Base-by-base conservation (phyloP, 2,329 filamentous ascomycete species). In the Calonectria hongkongensis region DNA sequence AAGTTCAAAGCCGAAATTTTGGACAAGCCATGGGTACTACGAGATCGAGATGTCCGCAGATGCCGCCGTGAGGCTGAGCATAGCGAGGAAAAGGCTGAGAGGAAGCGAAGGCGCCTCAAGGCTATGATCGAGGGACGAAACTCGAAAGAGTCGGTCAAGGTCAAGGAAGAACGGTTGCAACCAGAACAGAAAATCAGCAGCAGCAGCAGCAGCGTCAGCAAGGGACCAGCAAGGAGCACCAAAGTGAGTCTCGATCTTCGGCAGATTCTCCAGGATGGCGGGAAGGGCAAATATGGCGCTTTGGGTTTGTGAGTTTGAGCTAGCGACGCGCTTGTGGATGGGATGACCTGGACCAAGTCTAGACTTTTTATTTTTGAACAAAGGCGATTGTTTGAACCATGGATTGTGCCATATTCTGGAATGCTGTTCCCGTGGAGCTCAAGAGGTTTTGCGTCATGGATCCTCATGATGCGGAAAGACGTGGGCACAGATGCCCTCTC, bases 1-100 rank as follows among this genome's bases (percentile, higher is more conserved):
- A 81, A 81, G 36, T 92, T 93, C 78, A 86, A 86, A 43, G 79
- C 78, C 41, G 85, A 89, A 4, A 84, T 91, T 7, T 83, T 93
- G 16, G 81, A 82, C 3, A 82, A 81, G 69, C 88, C 90, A 0
- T 93, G 92, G 92, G 79, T 87, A n/a, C 76, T 93, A 36, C 86
- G 84, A 36, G 81, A 82, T 27, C 85, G 83, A 70, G 86, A 89
- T 66, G 84, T 92, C 56, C 86, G 87, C 63, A 84, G 82, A 70
- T 91, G 89, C 75, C 86, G 86, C 72, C 86, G 83, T 74, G 85
- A 88, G 71, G 87, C 87, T 10, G 86, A 87, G 71, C 79, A 81
- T n/a, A 78, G 77, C 28, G 79, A 79, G 47, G 78, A 77, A 18
- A 77, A 79, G 39, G 76, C 71, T 2, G 78, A 80, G 67, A 78